Evolutionary conservation across 1,284 basidiomycete species (phyloP), one percentile per base, ranked within the genome.

Genomic region (Moesziomyces antarcticus): DNA sequence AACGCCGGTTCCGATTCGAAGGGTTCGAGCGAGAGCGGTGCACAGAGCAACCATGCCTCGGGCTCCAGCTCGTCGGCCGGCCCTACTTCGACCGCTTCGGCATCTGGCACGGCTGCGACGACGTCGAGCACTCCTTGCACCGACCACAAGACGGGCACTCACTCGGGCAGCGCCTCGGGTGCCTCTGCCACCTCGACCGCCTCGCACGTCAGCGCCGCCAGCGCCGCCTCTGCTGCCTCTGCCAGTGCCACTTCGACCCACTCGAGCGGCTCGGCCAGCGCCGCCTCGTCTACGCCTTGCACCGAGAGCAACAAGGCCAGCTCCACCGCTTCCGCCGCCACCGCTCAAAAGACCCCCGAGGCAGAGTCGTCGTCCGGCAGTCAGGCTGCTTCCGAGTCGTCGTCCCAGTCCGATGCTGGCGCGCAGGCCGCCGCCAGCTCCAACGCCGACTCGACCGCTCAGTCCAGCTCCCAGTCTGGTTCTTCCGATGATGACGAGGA

Each of bases 31-130:
- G 10, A n/a, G 22, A 20, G 21, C n/a, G 30, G 30, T 30, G 30
- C 30, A 2, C 5, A 30, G 6, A 30, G 30, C 30, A 30, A 30
- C 30, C 30, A 30, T 8, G 27, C 21, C 11, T 50, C 49, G 7
- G 37, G 10, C 18, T 25, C 51, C 16, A 27, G 10, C 41, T 56
- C 54, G 3, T 43, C 60, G 9, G 50, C 67, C n/a, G 50, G 37
- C 58, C 58, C 67, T 24, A 57, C 52, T 20, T 59, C 58, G 53
- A 58, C 58, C 13, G 42, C 57, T 40, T 65, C 57, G 33, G 52
- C 51, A 21, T 68, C 55, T 5, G 24, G 27, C 27, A 54, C 68
- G 11, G 21, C 57, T 33, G 24, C 44, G 5, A 54, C 64, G 18
- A 25, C 58, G 21, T 59, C 56, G 2, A 64, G 53, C 56, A 57